These are phyloP conservation scores for Cutaneotrichosporon mucoides DNA, from an alignment of 1,284 basidiomycete species.

Conservation along the genomic window DNA sequence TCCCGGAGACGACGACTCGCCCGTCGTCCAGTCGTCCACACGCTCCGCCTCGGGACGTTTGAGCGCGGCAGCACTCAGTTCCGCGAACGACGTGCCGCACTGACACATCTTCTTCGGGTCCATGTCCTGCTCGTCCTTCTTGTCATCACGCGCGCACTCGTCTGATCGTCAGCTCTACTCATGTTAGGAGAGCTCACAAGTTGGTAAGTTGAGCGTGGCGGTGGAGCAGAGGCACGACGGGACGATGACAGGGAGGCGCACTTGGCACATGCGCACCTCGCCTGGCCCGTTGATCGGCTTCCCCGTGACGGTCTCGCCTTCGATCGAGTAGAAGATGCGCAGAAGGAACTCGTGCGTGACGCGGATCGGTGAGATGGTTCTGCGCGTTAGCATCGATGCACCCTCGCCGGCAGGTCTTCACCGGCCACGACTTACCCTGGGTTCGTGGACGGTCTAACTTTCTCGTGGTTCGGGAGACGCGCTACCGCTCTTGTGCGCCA, in stretches of 20 bases:
- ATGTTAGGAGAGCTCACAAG: constrained; percentile 25
- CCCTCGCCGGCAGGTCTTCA: no score
- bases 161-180: constrained; percentile 10
- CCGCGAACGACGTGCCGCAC: constrained; percentile 35
- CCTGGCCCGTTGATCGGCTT: constrained; percentile 35
- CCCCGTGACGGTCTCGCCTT: constrained; percentile 32
- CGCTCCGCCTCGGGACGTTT: background rate
- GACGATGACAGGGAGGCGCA: constrained; percentile 36
- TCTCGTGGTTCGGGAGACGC: constrained; percentile 45
- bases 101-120: constrained; percentile 27
- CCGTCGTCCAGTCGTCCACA: constrained; percentile 7
- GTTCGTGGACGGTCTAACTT: constrained; percentile 43
- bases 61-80: constrained; percentile 34
- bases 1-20: background rate
- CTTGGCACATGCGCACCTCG: constrained; percentile 42
- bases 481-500: constrained; percentile 37
- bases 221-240: constrained; percentile 42
- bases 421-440: constrained; percentile 42
- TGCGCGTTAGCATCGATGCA: constrained; percentile 3
- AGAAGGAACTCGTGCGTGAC: constrained; percentile 41
- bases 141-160: constrained; percentile 14
- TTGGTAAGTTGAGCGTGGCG: constrained; percentile 35
- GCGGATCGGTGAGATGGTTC: constrained; percentile 43
- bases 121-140: constrained; percentile 18
- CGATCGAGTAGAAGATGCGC: constrained; percentile 46